Percentiles rank a stretch among this genome's conserved stretches.
These are phyloP conservation scores for Nicotiana tomentosiformis DNA, from an alignment of 257 asterid species.

Conservation along the genomic window DNA sequence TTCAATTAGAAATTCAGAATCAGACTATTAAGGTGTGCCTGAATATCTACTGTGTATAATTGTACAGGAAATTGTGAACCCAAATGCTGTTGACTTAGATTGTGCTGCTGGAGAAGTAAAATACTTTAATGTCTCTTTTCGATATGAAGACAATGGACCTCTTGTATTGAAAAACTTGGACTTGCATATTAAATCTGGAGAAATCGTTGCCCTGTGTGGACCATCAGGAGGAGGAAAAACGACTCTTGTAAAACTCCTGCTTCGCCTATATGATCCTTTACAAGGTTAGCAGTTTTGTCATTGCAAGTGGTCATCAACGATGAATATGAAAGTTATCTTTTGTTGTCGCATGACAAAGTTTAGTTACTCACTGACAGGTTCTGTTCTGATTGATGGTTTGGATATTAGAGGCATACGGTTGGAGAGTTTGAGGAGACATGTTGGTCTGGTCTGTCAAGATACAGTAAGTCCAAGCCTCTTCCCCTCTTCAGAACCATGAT, in stretches of 20 bases:
- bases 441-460: constrained; percentile 88
- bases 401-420: constrained; percentile 48
- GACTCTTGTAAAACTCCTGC: constrained; percentile 84
- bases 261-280: constrained; percentile 82
- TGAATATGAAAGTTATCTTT: neutral
- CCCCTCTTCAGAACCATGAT: neutral
- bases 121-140: constrained; percentile 56
- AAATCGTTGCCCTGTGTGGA: constrained; percentile 86
- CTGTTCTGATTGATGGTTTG: constrained; percentile 58
- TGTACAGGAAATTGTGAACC: constrained; percentile 53
- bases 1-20: neutral
- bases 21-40: neutral
- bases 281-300: constrained; percentile 36
- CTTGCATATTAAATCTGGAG: constrained; percentile 79
- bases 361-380: constrained; percentile 39
- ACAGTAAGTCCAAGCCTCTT: constrained; percentile 36
- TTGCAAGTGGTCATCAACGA: neutral
- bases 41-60: neutral
- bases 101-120: constrained; percentile 62
- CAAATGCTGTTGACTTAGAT: constrained; percentile 57
- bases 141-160: constrained; percentile 46
- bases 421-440: constrained; percentile 73
- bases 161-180: constrained; percentile 48
- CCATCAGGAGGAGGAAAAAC: constrained; percentile 99
- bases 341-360: constrained; percentile 8